Conservation (phyloP, 208 protist genomes). For the Leishmania major region DNA sequence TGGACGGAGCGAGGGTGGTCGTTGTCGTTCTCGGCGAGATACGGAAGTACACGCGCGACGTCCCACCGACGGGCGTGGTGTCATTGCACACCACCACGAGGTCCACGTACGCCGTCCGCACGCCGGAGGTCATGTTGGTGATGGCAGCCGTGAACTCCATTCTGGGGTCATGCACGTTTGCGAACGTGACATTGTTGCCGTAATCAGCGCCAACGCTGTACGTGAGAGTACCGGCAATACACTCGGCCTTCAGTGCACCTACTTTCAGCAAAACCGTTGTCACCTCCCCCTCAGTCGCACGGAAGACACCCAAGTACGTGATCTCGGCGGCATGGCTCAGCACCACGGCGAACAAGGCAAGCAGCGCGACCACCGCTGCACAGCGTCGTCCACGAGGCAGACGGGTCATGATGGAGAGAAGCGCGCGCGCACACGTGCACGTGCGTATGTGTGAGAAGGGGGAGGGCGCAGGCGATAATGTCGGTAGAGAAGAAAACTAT, state of each 20-base stretch:
- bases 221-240: constrained; percentile 31
- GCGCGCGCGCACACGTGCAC: background rate
- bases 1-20: constrained; percentile 22
- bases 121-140: constrained; percentile 27
- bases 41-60: constrained; percentile 44
- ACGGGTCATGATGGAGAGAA: constrained; percentile 1
- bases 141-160: constrained; percentile 42
- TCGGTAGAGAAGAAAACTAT: background rate
- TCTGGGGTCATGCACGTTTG: constrained; percentile 13
- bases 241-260: constrained; percentile 4
- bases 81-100: constrained; percentile 55
- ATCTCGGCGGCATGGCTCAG: constrained; percentile 8
- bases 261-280: constrained; percentile 6
- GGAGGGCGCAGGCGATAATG: background rate
- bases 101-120: constrained; percentile 16
- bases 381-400: background rate
- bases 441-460: background rate
- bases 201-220: constrained; percentile 33
- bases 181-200: constrained; percentile 41
- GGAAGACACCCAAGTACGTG: constrained; percentile 45
- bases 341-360: constrained; percentile 15
- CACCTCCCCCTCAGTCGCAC: constrained; percentile 33
- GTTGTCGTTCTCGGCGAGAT: constrained; percentile 28
- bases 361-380: constrained; percentile 15
- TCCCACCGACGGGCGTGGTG: constrained; percentile 43